Percentiles rank a stretch among this genome's conserved stretches.
Evolutionary conservation across 2,329 filamentous ascomycete genomes (phyloP).

Genomic region (Thelonectria blattea): DNA sequence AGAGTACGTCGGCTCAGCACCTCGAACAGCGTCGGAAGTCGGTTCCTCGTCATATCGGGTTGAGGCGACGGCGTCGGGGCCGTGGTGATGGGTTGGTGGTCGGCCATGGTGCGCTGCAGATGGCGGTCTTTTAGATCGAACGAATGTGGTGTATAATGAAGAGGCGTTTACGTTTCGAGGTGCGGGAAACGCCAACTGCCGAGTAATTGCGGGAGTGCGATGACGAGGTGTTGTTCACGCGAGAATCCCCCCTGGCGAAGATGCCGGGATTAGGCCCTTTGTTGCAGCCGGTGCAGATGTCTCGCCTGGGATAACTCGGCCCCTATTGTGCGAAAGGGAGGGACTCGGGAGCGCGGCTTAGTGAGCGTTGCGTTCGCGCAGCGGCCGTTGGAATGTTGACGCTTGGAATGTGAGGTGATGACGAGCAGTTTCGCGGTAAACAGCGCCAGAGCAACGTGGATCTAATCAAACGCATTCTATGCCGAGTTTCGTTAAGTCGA

Average conservation of each 20-base stretch:
- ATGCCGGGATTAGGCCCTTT: slow-evolving; percentile 19
- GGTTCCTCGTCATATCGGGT: slow-evolving; percentile 72
- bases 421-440: slow-evolving; percentile 34
- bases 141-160: slow-evolving; percentile 25
- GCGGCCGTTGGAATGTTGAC: slow-evolving; percentile 35
- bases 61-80: slow-evolving; percentile 57
- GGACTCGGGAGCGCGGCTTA: slow-evolving; percentile 29
- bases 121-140: slow-evolving; percentile 14
- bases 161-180: slow-evolving; percentile 26
- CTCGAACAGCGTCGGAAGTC: slow-evolving; percentile 93
- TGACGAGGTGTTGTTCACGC: slow-evolving; percentile 29
- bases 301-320: slow-evolving; percentile 19
- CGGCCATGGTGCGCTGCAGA: slow-evolving; percentile 34
- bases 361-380: slow-evolving; percentile 23
- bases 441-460: slow-evolving; percentile 32
- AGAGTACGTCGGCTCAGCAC: slow-evolving; percentile 93
- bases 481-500: slow-evolving; percentile 30
- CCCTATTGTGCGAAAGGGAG: slow-evolving; percentile 17
- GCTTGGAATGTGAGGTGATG: slow-evolving; percentile 35
- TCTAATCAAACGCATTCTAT: slow-evolving; percentile 28
- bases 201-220: slow-evolving; percentile 17
- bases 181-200: slow-evolving; percentile 24
- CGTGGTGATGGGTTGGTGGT: slow-evolving; percentile 37
- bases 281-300: slow-evolving; percentile 26
- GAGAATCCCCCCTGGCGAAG: slow-evolving; percentile 30